Base-by-base conservation (phyloP, 805 yeast genomes). In the Dipodascopsis uninucleata region DNA sequence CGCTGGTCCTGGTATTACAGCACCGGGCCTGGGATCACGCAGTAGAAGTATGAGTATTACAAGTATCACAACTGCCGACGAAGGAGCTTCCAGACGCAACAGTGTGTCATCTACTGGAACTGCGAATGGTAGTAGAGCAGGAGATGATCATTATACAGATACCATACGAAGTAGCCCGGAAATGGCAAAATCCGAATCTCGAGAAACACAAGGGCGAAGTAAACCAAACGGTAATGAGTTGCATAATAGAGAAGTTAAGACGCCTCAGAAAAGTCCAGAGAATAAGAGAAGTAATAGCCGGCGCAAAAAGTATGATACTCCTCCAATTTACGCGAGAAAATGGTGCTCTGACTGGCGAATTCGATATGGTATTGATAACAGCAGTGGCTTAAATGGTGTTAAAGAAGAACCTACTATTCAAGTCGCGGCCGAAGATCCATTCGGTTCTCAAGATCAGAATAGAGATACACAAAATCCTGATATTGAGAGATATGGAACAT, bases 291-390 rank as follows among this genome's bases (percentile, higher is more conserved):
- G 23, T n/a, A 47, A 58, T 7, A 46, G 54, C 1, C 81, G 81
- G 62, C 89, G 90, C 1, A 74, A 64, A 47, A 66, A 83, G 53
- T 83, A 83, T 61, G 62, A 64, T n/a, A 70, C 69, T 33, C 84
- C 83, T 7, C 95, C 95, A 4, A 71, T 78, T 5, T 85, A 93
- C 90, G 94, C 94, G 0, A 81, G 75, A 53, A 82, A 78, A 60
- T 85, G 83, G 79, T 66, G 71, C 24, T 79, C 84, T 2, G 47
- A 49, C 31, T 49, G 53, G 53, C 20, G 29, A 18, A 12, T 21
- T n/a, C 8, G 14, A 34, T 34, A 34, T 16, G 37, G 31, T 7
- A 6, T 18, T 9, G 6, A 14, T n/a, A 34, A 34, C 14, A 28
- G 37, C 8, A 34, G 35, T 31, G 24, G 36, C 2, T 44, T 58